phyloP scores from a whole-genome alignment of 2,329 filamentous ascomycete genomes.

The Sarocladium brachiariae region DNA sequence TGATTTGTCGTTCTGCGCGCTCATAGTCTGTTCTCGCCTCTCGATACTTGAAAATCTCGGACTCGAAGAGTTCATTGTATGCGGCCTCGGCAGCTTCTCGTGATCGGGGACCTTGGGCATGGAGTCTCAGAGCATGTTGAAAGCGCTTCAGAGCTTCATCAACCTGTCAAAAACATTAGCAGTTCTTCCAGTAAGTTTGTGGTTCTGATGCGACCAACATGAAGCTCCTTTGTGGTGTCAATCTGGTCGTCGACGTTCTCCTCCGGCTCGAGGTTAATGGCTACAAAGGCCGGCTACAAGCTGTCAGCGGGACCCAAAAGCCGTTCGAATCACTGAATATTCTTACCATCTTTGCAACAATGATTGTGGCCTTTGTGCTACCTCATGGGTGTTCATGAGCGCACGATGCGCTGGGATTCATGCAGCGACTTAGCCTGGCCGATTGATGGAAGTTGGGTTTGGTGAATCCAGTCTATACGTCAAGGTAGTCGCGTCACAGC shows the following conservation, averaged over 20 bases:
- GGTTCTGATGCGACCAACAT: conserved; percentile 36
- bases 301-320: not conserved
- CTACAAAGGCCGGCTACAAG: conserved; percentile 59
- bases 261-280: conserved; percentile 91
- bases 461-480: not conserved
- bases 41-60: conserved; percentile 88
- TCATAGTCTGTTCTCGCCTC: conserved; percentile 82
- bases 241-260: conserved; percentile 85
- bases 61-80: conserved; percentile 78
- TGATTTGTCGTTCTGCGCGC: conserved; percentile 53
- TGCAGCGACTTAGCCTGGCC: not conserved
- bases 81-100: conserved; percentile 72
- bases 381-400: conserved; percentile 2
- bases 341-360: not conserved
- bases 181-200: not conserved
- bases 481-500: not conserved
- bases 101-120: conserved; percentile 74
- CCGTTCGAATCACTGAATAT: not conserved
- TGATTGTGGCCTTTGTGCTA: not conserved
- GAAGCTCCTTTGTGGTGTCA: conserved; percentile 91
- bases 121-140: conserved; percentile 82
- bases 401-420: not conserved
- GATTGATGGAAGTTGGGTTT: not conserved
- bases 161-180: conserved; percentile 43
- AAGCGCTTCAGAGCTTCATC: conserved; percentile 95